Percentiles rank a stretch among this genome's conserved stretches.
phyloP scores from a whole-genome alignment of 176 grass and related monocot species.

The Panicum miliaceum region DNA sequence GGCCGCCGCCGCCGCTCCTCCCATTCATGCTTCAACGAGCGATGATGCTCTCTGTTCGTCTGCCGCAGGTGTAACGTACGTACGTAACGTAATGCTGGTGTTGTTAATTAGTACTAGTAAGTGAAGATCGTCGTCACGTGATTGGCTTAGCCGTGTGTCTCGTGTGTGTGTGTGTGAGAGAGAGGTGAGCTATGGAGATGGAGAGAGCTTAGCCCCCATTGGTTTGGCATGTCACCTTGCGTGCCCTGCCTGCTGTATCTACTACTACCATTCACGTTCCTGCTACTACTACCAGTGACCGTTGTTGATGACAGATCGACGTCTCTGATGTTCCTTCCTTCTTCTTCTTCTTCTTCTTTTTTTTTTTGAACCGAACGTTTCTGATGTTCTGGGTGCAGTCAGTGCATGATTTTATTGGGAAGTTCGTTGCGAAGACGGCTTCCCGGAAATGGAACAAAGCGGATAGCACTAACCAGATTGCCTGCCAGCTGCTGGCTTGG shows the following conservation, averaged over 20 bases:
- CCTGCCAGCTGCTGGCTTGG: not conserved
- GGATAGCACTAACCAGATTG: too few species aligned
- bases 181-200: not conserved
- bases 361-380: too few species aligned
- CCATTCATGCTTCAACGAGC: conserved; percentile 5
- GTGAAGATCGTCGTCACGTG: conserved; percentile 44
- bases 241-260: conserved; percentile 42
- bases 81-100: conserved; percentile 39
- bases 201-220: conserved; percentile 14
- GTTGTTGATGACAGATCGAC: conserved; percentile 30
- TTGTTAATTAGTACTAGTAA: conserved; percentile 33
- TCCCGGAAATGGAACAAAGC: conserved; percentile 6
- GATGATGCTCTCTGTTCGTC: conserved; percentile 35
- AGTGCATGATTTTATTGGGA: not conserved
- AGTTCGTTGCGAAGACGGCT: not conserved
- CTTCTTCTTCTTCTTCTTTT: too few species aligned
- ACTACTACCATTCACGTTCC: conserved; percentile 31
- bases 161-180: not conserved
- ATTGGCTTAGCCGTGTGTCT: conserved; percentile 37
- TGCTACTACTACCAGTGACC: conserved; percentile 19
- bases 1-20: not conserved
- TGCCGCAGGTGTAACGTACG: conserved; percentile 35
- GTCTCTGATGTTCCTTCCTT: too few species aligned
- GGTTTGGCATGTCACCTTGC: conserved; percentile 39
- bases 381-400: not conserved